Base-by-base conservation (phyloP, 2,329 filamentous ascomycete genomes). In the Claviceps sp. region DNA sequence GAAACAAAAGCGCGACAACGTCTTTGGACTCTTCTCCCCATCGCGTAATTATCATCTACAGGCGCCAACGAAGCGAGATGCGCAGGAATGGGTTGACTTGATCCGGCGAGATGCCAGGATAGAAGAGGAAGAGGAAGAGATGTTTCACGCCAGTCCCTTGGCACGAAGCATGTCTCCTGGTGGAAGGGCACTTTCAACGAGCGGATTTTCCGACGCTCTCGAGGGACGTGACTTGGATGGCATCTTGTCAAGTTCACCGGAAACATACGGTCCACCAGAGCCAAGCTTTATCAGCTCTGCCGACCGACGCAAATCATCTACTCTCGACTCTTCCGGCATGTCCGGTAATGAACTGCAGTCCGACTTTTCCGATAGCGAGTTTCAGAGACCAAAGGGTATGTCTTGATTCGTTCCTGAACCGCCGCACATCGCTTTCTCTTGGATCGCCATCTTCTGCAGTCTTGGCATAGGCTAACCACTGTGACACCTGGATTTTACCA, bases 11-110 rank as follows among this genome's bases (percentile, higher is more conserved):
- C 84, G 87, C 54, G 80, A 88, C 50, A 82, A 95, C 64, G 81
- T 96, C 55, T 97, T 98, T 64, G 93, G 87, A 19, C 77, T 97
- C 46, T 98, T 95, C 69, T 91, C 89, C 0, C 87, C 90, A 0
- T 85, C 89, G 16, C 84, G 85, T 58, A 97, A 96, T 70, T 95
- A 85, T 69, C 89, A 96, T 62, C 82, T 98, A 54, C 86, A 95
- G 66, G 89, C 88, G 1, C 65, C 74, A 37, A 84, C 78, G 4
- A 78, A 82, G 49, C 73, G 80, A 54, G 90, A 96, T 56, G 87
- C 88, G 5, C 79, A 87, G 56, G 82, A 87, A 62, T 98, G 93
- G 93, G 87, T 96, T 17, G 76, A 87, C 26, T 70, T 86, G 50
- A 90, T 97, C 61, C 80, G 89, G 47, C 73, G 74, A 52, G 84